phyloP scores from a whole-genome alignment of 2,329 filamentous ascomycete species.

The Tolypocladium ophioglossoides region DNA sequence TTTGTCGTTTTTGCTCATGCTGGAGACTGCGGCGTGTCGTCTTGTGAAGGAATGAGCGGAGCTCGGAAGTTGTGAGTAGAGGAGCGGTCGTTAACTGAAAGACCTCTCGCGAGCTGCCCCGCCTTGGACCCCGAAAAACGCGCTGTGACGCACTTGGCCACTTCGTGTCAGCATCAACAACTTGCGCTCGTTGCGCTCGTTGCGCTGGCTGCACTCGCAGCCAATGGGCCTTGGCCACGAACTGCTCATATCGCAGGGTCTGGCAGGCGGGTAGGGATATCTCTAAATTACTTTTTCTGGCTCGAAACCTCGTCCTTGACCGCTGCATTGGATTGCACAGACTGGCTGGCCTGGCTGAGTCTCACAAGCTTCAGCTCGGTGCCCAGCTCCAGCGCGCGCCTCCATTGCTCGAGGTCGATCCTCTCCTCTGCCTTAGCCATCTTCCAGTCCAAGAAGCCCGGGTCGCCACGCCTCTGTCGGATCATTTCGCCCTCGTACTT shows the following conservation, averaged over 20 bases:
- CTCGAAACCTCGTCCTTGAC: not conserved
- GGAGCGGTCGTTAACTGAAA: constrained; percentile 2
- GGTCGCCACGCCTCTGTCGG: constrained; percentile 25
- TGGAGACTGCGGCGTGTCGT: constrained; percentile 1
- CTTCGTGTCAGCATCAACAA: not conserved
- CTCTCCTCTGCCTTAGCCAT: constrained; percentile 19
- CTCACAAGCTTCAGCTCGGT: constrained; percentile 11
- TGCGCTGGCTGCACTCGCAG: too few relatives aligned
- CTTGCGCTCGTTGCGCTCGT: too few relatives aligned
- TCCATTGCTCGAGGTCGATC: constrained; percentile 16
- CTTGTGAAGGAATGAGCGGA: not conserved
- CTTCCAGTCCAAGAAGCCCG: constrained; percentile 30
- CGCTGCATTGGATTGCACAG: not conserved
- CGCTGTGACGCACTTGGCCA: not conserved
- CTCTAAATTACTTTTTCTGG: not conserved
- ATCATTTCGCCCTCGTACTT: constrained; percentile 33
- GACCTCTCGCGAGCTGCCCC: not conserved
- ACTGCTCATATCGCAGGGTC: not conserved
- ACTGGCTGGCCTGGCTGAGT: constrained; percentile 3
- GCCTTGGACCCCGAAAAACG: not conserved
- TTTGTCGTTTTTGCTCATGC: constrained; percentile 30
- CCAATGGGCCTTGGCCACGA: not conserved
- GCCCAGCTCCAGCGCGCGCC: constrained; percentile 14
- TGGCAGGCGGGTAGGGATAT: not conserved
- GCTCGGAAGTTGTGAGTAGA: not conserved